Base-by-base conservation (phyloP, 1,139 yeast species). In the Yamadazyma dushanensis region DNA sequence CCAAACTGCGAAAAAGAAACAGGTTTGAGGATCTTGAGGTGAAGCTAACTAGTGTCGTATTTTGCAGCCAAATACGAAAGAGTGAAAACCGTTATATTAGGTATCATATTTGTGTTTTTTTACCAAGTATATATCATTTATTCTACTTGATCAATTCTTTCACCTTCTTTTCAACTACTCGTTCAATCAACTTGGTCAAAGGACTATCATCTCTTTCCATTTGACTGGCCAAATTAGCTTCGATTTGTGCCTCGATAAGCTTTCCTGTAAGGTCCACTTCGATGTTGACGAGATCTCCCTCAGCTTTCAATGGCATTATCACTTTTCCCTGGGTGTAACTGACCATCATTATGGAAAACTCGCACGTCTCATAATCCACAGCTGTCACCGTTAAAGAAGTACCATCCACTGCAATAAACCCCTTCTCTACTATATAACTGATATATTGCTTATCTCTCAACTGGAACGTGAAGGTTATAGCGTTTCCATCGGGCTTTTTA, bases 231-330 rank as follows among this genome's bases (percentile, higher is more conserved):
- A 83, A 61, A 36, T 71, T 72, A 31, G 73, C 45, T 37, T 72
- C 76, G 34, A 92, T 83, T 61, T 90, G 97, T 59, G 86, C 81
- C 54, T 87, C 97, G 43, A 92, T 80, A 45, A 90, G 73, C 61
- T 92, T 92, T 16, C 97, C 98, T 34, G 94, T 85, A 36, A 90
- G 69, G 59, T 92, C 98, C 16, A 92, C 98, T 62, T 92, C 98
- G 35, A 94, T 80, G 52, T 92, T 94, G 30, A 92, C 95, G 16
- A 57, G 49, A 26, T 76, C 84, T 1, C 88, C 90, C 3, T 76
- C 54, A 4, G 59, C 43, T 55, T 88, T 90, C 40, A 56, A 48
- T 8, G 96, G 83, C 62, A 89, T 65, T 3, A 84, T 72, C 22
- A 92, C 96, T 58, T 81, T 82, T 13, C 70, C 76, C 61, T 92